Base-by-base conservation (phyloP, 768 basidiomycete species). In the Russula brevipes region DNA sequence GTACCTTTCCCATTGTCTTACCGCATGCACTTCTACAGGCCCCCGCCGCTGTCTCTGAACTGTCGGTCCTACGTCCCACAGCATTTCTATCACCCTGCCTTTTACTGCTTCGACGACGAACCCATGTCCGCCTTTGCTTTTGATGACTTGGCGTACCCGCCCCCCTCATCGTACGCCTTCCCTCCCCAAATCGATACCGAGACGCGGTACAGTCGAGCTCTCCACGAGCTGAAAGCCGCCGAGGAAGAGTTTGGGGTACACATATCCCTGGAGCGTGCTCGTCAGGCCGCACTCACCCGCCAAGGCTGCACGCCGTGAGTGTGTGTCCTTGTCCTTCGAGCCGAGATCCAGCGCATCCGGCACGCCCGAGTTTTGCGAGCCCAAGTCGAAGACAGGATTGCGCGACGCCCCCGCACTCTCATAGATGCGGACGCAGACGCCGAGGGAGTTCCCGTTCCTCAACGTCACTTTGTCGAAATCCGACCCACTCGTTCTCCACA, bases 151-250 rank as follows among this genome's bases (percentile, higher is more conserved):
- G 53, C 16, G 1, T 39, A 19, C 12, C 24, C 24, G 1, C 9
- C 47, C 24, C 5, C 47, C 5, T 51, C 45, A 17, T 12, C 58
- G 47, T 12, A 11, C 41, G 16, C 35, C 5, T 45, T 24, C 24
- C 35, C 16, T 2, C 42, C 35, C 2, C 53, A n/a, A 17, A 4
- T 46, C 0, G 49, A 60, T 33, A 19, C 65, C 1, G 57, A 57
- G 39, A 62, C 61, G 7, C 65, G 65, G 11, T 68, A 66, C 53
- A 65, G 51, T n/a, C 58, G 51, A 3, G 67, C 67, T 1, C 54
- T 68, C 30, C 30, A 49, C 17, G 65, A 63, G 47, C 44, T 67
- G 12, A 52, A 56, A 42, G 59, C 55, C 5, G 67, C 67, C n/a
- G 67, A 67, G 50, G 50, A 59, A 24, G 67, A 68, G 30, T 66